Evolutionary conservation across 164 flowering plant species (phyloP).

Genomic region (Tetracentron sinense): DNA sequence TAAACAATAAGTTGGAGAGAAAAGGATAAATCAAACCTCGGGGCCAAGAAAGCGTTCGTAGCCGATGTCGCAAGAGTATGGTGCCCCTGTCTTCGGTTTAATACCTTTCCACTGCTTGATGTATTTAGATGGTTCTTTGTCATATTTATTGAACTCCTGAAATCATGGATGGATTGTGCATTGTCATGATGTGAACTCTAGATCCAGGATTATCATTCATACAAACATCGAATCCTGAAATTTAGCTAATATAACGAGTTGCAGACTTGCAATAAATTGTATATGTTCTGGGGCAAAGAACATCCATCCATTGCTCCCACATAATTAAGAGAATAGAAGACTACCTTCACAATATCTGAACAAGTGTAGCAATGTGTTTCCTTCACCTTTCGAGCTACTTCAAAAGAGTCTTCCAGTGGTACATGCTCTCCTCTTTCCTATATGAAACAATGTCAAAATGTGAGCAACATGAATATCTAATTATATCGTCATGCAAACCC

Average conservation of each 20-base stretch:
- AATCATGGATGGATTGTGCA: conserved; percentile 18
- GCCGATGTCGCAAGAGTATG: conserved; percentile 94
- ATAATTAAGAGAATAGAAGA: conserved; percentile 1
- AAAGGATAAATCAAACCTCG: conserved; percentile 58
- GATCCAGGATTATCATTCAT: too few species aligned
- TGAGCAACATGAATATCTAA: conserved; percentile 4
- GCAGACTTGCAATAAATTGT: conserved; percentile 1
- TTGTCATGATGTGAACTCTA: too few species aligned
- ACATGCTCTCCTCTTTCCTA: conserved; percentile 99
- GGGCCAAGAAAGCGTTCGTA: conserved; percentile 99
- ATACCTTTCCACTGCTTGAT: conserved; percentile 94
- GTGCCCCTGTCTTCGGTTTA: conserved; percentile 98
- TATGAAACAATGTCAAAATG: conserved; percentile 25
- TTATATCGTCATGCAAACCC: neutral
- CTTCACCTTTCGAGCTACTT: conserved; percentile 95
- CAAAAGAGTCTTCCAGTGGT: conserved; percentile 95
- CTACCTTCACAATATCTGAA: conserved; percentile 96
- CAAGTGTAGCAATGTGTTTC: conserved; percentile 90
- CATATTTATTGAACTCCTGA: conserved; percentile 95
- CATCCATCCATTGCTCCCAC: neutral
- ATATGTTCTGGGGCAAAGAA: neutral
- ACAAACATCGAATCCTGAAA: neutral
- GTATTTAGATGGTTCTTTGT: conserved; percentile 87
- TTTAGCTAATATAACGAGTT: neutral
- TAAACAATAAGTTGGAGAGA: too few species aligned